Conservation (phyloP, 2,329 filamentous ascomycete species). For the Paraphoma sp. region DNA sequence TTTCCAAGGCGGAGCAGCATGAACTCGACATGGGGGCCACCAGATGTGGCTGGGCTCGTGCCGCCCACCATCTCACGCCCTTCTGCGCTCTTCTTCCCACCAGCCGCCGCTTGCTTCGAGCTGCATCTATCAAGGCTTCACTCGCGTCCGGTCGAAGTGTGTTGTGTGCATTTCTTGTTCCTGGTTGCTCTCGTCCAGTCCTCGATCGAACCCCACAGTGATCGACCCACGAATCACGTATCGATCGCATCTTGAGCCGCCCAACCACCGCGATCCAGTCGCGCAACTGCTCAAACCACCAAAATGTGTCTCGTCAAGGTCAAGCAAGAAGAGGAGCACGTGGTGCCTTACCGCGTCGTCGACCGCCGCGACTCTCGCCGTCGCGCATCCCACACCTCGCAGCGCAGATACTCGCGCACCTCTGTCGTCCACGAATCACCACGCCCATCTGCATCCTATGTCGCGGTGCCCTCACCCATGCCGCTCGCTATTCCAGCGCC, state of each 20-base stretch:
- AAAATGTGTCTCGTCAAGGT: slow-evolving; percentile 57
- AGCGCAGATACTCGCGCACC: slow-evolving; percentile 39
- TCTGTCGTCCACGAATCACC: slow-evolving; percentile 40
- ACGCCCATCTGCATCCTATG: slow-evolving; percentile 36
- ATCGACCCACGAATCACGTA: slow-evolving; percentile 42
- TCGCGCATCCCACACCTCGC: slow-evolving; percentile 30
- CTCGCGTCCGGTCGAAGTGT: slow-evolving; percentile 1
- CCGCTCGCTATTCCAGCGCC: slow-evolving; percentile 47
- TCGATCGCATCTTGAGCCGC: slow-evolving; percentile 34
- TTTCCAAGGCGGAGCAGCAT: slow-evolving; percentile 36
- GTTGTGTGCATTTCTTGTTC: slow-evolving; percentile 6
- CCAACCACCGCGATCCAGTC: slow-evolving; percentile 4
- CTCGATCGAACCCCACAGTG: slow-evolving; percentile 28
- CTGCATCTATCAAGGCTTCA: slow-evolving; percentile 1
- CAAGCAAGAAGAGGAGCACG: slow-evolving; percentile 53
- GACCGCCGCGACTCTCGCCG: slow-evolving; percentile 37
- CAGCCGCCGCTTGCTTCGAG: slow-evolving; percentile 24
- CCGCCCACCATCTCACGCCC: slow-evolving; percentile 27
- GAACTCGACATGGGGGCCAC: slow-evolving; percentile 30
- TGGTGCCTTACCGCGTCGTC: slow-evolving; percentile 48
- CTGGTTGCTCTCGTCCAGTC: slow-evolving; percentile 13
- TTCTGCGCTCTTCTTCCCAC: slow-evolving; percentile 17
- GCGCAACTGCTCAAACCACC: slow-evolving; percentile 6
- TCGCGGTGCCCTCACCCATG: slow-evolving; percentile 39
- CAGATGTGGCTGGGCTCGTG: slow-evolving; percentile 37